These are phyloP conservation scores for Penicillium sp. DNA, from an alignment of 2,329 filamentous ascomycete genomes.

Conservation along the genomic window DNA sequence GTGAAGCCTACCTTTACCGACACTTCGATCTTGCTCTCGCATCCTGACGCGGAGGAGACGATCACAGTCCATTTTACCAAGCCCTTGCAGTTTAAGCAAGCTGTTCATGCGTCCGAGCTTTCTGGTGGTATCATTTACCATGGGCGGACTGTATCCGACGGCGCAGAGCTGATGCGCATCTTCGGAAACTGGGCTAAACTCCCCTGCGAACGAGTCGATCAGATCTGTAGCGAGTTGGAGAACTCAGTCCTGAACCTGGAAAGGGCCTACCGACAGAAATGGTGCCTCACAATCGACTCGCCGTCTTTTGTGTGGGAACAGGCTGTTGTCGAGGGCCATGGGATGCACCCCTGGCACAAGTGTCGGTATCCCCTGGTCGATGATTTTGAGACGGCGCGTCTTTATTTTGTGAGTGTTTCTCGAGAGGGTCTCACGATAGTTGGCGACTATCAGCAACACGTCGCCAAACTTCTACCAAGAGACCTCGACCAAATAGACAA, in stretches of 20 bases:
- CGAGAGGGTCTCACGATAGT: no score
- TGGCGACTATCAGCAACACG: no score
- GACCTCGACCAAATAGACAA: no score
- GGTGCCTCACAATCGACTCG: background rate
- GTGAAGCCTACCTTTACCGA: background rate
- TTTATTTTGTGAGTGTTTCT: no score
- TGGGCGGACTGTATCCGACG: background rate
- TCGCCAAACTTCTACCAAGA: no score
- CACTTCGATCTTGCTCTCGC: background rate
- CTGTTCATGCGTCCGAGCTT: background rate
- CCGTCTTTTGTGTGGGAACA: background rate
- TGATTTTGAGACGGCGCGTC: background rate
- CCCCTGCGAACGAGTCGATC: background rate
- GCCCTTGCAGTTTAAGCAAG: no score
- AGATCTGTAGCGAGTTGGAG: background rate
- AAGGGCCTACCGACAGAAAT: background rate
- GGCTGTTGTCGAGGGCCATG: background rate
- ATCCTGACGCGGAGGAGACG: background rate
- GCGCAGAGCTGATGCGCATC: background rate
- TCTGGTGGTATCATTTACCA: background rate
- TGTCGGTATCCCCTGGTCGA: background rate
- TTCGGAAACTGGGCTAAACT: background rate
- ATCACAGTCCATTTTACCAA: background rate
- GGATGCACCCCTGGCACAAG: background rate
- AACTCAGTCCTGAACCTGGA: background rate